Base-by-base conservation (phyloP, 2,329 filamentous ascomycete genomes). In the Amesomyces nigricolor region DNA sequence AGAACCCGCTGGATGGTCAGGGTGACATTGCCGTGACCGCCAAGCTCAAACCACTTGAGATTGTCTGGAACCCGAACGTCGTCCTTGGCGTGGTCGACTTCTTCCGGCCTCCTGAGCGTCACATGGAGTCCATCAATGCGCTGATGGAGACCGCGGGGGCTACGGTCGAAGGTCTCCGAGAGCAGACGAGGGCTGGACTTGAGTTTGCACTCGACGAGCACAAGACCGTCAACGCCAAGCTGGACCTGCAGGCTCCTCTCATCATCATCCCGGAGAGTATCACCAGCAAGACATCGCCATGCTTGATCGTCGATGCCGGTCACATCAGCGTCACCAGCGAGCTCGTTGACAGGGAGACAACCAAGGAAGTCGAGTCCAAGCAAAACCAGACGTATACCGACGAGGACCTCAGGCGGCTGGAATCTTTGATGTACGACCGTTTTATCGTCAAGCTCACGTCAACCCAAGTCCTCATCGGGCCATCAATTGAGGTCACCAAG, bases 61-160 rank as follows among this genome's bases (percentile, higher is more conserved):
- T 99, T 53, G 90, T 99, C 22, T 99, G 96, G 81, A 99, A 99
- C 64, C 94, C 95, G 1, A 89, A 86, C 61, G 95, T 97, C 63
- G 79, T 97, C 0, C 85, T 96, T 5, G 91, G 94, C 47, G 84
- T 97, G 39, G 89, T 87, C 51, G 90, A 91, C 63, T 99, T 99
- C 75, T 99, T 99, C 76, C 87, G 92, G 60, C 94, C 94, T 0
- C 95, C 94, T 0, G 91, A 96, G 69, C 82, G 91, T 49, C 95
- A 99, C 68, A 96, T 99, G 91, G 94, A 99, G 68, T 99, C 94
- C 9, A 96, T 99, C 63, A 88, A 85, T 11, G 95, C 94, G 1
- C 78, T 99, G 54, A 89, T 99, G 85, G 95, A 99, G 71, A 90
- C 87, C 46, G 94, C 94, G 5, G 91, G 94, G 22, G 92, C 92